A percentile compares a stretch with the other conserved stretches of the same genome.
phyloP scores from a whole-genome alignment of 345 rosid species.

The Chamaenerion angustifolium region DNA sequence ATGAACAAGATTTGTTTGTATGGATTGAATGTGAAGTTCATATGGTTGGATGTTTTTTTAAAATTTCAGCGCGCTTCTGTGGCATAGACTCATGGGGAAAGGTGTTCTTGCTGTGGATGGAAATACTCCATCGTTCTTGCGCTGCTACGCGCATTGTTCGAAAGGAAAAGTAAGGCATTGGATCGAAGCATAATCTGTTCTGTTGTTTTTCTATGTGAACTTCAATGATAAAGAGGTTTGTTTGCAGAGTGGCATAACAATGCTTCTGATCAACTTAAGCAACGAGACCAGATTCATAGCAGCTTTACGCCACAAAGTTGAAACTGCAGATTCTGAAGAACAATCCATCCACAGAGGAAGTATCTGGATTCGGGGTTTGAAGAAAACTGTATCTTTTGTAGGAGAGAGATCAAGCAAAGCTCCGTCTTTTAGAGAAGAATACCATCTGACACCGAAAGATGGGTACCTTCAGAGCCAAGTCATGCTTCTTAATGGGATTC shows the following conservation, averaged over 20 bases:
- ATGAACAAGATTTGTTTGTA: too few species aligned
- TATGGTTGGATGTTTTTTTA: too few species aligned
- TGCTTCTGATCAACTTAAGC: conserved; percentile 72
- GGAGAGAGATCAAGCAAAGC: conserved; percentile 38
- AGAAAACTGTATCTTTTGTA: conserved; percentile 45
- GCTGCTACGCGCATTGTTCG: conserved; percentile 81
- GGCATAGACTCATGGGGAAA: conserved; percentile 95
- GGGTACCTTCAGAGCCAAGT: conserved; percentile 51
- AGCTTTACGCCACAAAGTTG: conserved; percentile 30
- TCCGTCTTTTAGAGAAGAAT: conserved; percentile 55
- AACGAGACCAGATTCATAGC: conserved; percentile 42
- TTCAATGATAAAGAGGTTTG: background rate
- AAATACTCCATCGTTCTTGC: conserved; percentile 45
- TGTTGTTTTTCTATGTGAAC: too few species aligned
- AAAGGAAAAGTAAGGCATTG: conserved; percentile 70
- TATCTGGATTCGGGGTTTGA: conserved; percentile 30
- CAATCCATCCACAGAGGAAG: conserved; percentile 13
- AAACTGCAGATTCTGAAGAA: conserved; percentile 13
- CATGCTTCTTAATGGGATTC: conserved; percentile 65
- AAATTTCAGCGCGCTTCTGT: conserved; percentile 58
- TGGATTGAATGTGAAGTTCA: too few species aligned
- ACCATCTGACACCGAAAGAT: conserved; percentile 68
- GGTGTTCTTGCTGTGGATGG: conserved; percentile 41
- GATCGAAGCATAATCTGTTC: too few species aligned
- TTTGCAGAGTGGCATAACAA: conserved; percentile 63